These are phyloP conservation scores for Choiromyces venosus DNA, from an alignment of 495 filamentous ascomycete genomes.

Conservation along the genomic window DNA sequence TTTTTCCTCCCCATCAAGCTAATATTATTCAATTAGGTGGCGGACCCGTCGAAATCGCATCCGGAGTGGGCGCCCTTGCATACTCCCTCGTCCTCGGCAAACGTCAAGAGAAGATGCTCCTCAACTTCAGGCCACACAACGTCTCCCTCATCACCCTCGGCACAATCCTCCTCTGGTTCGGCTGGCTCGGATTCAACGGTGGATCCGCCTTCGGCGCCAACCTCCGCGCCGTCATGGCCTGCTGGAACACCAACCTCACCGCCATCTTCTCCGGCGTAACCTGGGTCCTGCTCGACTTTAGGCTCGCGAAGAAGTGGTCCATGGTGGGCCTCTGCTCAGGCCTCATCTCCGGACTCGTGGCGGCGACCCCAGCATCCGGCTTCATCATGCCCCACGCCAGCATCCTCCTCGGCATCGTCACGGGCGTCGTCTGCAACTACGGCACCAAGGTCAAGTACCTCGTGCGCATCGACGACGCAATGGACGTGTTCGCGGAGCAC, in stretches of 20 bases:
- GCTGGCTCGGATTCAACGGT: constrained; percentile 98
- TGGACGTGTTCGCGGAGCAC: constrained; percentile 99
- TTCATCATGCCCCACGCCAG: constrained; percentile 86
- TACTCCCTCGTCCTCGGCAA: constrained; percentile 94
- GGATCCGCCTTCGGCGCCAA: constrained; percentile 96
- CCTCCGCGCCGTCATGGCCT: constrained; percentile 88
- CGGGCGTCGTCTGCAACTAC: constrained; percentile 87
- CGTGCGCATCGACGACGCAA: constrained; percentile 87
- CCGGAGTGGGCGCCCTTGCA: constrained; percentile 84
- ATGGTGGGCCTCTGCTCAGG: constrained; percentile 99
- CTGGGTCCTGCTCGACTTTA: constrained; percentile 91
- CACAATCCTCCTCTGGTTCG: constrained; percentile 94
- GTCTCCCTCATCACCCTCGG: constrained; percentile 95
- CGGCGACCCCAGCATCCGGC: constrained; percentile 82
- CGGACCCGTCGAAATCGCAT: constrained; percentile 95
- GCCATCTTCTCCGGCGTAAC: constrained; percentile 81
- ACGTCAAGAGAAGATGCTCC: constrained; percentile 98
- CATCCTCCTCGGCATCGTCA: constrained; percentile 75
- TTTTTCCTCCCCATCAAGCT: neutral
- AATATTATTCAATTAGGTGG: constrained; percentile 46
- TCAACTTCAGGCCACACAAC: constrained; percentile 89
- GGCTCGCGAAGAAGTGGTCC: constrained; percentile 94
- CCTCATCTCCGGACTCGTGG: constrained; percentile 81
- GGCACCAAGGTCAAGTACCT: constrained; percentile 97
- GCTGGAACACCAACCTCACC: constrained; percentile 93